Conservation (phyloP, 2,329 filamentous ascomycete species). For the Paraconiothyrium sp. region DNA sequence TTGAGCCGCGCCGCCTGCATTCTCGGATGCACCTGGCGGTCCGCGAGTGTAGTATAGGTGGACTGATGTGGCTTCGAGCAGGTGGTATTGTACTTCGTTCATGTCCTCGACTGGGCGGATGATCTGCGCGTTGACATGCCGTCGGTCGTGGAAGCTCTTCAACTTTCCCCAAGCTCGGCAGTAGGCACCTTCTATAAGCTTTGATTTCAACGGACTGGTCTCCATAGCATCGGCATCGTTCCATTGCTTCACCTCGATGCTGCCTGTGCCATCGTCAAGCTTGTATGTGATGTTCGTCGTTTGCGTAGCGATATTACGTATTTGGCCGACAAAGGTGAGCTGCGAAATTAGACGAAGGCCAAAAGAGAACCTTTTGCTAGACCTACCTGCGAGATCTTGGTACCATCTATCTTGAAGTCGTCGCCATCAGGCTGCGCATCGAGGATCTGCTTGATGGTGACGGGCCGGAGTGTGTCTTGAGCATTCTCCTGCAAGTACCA, state of each 20-base stretch:
- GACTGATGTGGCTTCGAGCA: constrained; percentile 88
- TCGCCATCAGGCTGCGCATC: constrained; percentile 70
- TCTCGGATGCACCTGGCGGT: constrained; percentile 58
- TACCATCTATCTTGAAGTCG: constrained; percentile 84
- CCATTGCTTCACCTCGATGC: constrained; percentile 92
- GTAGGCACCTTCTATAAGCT: constrained; percentile 77
- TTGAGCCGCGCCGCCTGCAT: constrained; percentile 49
- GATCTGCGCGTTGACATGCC: constrained; percentile 80
- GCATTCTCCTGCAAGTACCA: constrained; percentile 63
- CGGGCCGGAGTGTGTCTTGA: constrained; percentile 88
- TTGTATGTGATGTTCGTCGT: constrained; percentile 92
- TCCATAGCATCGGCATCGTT: constrained; percentile 69
- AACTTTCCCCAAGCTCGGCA: constrained; percentile 87
- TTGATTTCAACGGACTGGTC: constrained; percentile 57
- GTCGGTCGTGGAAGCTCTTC: constrained; percentile 84
- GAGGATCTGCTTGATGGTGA: constrained; percentile 94
- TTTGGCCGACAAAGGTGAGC: constrained; percentile 88
- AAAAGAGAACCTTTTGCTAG: neutral
- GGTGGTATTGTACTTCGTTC: constrained; percentile 93
- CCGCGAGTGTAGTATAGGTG: constrained; percentile 86
- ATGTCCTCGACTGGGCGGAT: constrained; percentile 82
- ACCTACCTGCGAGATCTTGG: constrained; percentile 69
- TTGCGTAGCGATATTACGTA: constrained; percentile 86
- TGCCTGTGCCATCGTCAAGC: constrained; percentile 92
- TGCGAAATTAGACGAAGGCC: constrained; percentile 50